Evolutionary conservation across 2,329 filamentous ascomycete species (phyloP).

Genomic region (Ramularia endophylla): DNA sequence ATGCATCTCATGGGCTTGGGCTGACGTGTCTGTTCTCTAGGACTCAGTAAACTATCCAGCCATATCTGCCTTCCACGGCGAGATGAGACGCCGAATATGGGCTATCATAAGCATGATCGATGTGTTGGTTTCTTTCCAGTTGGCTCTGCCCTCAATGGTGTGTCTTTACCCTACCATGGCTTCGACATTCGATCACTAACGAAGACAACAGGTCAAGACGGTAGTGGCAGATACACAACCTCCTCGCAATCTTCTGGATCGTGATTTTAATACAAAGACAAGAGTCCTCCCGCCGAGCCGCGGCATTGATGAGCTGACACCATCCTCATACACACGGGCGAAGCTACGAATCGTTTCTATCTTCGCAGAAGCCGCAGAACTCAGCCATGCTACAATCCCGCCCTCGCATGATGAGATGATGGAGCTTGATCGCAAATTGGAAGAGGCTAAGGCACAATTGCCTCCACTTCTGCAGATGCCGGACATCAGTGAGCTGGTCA

Average conservation of each 20-base stretch:
- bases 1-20: too few species aligned
- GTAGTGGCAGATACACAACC: conserved; percentile 38
- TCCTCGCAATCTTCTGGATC: conserved; percentile 42
- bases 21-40: too few species aligned
- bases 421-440: conserved; percentile 32
- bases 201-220: conserved; percentile 16
- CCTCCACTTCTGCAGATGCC: conserved; percentile 34
- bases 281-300: conserved; percentile 34
- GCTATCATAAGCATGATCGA: conserved; percentile 40
- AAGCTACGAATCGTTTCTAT: conserved; percentile 32
- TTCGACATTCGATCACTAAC: conserved; percentile 1
- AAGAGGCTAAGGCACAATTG: conserved; percentile 30
- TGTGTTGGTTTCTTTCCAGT: conserved; percentile 42
- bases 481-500: conserved; percentile 38
- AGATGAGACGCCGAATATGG: conserved; percentile 45
- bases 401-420: conserved; percentile 35
- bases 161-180: conserved; percentile 13
- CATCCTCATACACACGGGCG: conserved; percentile 31
- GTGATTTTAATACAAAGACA: conserved; percentile 36
- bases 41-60: conserved; percentile 39
- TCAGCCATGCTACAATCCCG: conserved; percentile 32
- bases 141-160: conserved; percentile 47
- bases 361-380: conserved; percentile 36
- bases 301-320: conserved; percentile 28
- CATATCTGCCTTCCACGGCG: conserved; percentile 37